Evolutionary conservation across 2,329 filamentous ascomycete genomes (phyloP), one percentile per base, ranked within the genome.

Genomic region (Aspergillus japonicus): DNA sequence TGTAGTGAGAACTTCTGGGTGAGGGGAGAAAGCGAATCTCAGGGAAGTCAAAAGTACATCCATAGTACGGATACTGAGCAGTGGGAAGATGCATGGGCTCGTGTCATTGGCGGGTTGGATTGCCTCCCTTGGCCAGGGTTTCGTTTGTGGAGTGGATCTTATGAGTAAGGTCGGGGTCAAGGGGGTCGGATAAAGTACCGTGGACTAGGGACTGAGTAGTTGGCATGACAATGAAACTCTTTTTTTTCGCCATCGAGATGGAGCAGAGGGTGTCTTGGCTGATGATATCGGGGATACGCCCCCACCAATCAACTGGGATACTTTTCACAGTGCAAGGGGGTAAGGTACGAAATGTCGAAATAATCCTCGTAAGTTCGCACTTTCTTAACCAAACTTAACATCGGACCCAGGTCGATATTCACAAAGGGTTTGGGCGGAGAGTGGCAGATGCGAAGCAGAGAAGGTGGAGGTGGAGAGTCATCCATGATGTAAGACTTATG

Each of bases 1-100:
- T 86, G 14, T 71, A 50, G 26, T 8, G 3, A 29, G 7, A 3
- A 29, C 26, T 2, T 8, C 8, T 54, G 53, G 24, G 12, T 50
- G 24, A n/a, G 33, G 26, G 8, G 42, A 47, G n/a, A 44, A 44
- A 10, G 21, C 21, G n/a, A 23, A n/a, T 8, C 7, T 29, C 2
- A 29, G 26, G 6, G 26, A 29, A 29, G 7, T 29, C 5, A 35
- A 35, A 14, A 35, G 33, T 14, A 12, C 14, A 16, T 24, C 21
- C 26, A 29, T 29, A 23, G 21, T 49, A 23, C 12, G 7, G 21
- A 5, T 14, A 23, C 12, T 21, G 21, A 12, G 24, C 26, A n/a
- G 19, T 50, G 23, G 49, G 24, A 31, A 50, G 33, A 16, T 2
- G 33, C 14, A 35, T 4, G n/a, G 39, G 6, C 39, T 16, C 12